Base-by-base conservation (phyloP, 2,329 filamentous ascomycete species). In the Emmonsiellopsis sp. region DNA sequence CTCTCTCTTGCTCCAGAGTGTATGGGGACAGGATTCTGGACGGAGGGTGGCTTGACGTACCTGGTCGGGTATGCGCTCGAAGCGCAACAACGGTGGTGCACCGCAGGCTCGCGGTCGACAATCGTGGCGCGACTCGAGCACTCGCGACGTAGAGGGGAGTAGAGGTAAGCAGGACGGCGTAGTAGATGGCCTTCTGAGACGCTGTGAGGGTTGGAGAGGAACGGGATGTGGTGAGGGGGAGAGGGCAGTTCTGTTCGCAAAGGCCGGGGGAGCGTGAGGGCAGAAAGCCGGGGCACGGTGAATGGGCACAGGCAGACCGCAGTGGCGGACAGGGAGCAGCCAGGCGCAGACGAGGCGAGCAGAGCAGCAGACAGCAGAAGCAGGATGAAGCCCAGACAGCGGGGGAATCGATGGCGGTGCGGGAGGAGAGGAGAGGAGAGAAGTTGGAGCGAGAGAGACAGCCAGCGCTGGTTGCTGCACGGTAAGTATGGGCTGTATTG, bases 211-310 rank as follows among this genome's bases (percentile, higher is more conserved):
- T 20, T 35, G 32, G 49, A 43, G 26, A 32, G 35, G 32, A 26
- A n/a, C n/a, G 10, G 20, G 30, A 2, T 15, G 41, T 15, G 13
- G 16, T 26, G 30, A 45, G 20, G 32, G 32, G 20, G 11, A 34
- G 50, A 31, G 34, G 50, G 32, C 38, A 43, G 50, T 30, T 30
- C 32, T 46, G 40, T 52, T 52, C 50, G 50, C 50, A 52, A 52
- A 31, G 50, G 15, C 42, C 16, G 15, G 31, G 30, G 41, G 31
- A 15, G 46, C 34, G 15, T 26, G 43, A 34, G 46, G 46, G 46
- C 32, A 49, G 11, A 34, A 48, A 49, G 13, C 34, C 30, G 46
- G 45, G 37, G 45, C 46, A 38, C 34, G 13, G 34, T 20, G 35
- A 38, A 38, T 16, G 13, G 43, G 31, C 34, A 10, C 26, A 20